phyloP scores from a whole-genome alignment of 768 basidiomycete species.

The Kwoniella sp. region DNA sequence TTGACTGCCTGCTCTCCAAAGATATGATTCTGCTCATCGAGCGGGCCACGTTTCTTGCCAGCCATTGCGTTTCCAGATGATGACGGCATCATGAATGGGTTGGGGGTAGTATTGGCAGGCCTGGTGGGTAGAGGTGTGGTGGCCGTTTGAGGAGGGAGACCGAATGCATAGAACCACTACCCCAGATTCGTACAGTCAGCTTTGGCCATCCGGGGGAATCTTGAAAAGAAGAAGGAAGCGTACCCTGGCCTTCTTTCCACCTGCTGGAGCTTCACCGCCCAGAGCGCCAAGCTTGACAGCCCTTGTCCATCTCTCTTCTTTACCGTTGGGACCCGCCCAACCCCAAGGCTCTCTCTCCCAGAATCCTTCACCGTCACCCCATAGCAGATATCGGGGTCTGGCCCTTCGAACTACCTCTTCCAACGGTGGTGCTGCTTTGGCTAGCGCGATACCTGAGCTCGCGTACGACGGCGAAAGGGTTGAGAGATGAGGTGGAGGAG shows the following conservation, averaged over 20 bases:
- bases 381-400: constrained; percentile 87
- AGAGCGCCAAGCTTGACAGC: constrained; percentile 89
- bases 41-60: constrained; percentile 53
- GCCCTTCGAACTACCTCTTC: constrained; percentile 56
- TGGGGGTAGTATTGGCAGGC: constrained; percentile 46
- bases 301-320: constrained; percentile 62
- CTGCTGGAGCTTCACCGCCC: constrained; percentile 63
- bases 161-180: constrained; percentile 98
- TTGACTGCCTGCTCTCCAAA: constrained; percentile 38
- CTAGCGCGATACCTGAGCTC: constrained; percentile 60
- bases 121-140: constrained; percentile 33
- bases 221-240: constrained; percentile 51
- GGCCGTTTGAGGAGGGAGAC: constrained; percentile 65
- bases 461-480: constrained; percentile 60
- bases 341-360: constrained; percentile 94
- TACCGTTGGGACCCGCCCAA: constrained; percentile 65
- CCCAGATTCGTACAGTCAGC: not conserved
- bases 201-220: not conserved
- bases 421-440: constrained; percentile 61
- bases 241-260: constrained; percentile 81
- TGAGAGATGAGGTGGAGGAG: constrained; percentile 64
- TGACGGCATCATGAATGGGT: constrained; percentile 42
- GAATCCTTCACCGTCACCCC: constrained; percentile 70
- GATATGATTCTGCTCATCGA: constrained; percentile 45
- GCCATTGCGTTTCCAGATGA: constrained; percentile 1